phyloP scores from a whole-genome alignment of 1,284 basidiomycete genomes.

The Fistulina hepatica region DNA sequence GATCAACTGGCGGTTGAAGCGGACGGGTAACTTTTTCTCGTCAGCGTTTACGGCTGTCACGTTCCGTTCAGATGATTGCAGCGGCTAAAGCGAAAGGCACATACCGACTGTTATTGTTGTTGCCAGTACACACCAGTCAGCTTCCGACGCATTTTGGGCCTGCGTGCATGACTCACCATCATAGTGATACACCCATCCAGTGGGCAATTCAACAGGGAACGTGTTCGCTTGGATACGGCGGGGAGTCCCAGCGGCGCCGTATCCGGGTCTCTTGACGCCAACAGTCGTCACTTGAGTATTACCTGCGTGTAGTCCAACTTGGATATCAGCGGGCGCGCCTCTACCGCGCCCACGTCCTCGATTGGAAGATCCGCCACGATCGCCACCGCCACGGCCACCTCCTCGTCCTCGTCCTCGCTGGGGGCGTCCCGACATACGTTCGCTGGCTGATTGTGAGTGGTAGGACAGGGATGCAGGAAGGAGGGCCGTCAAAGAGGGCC shows the following conservation, averaged over 20 bases:
- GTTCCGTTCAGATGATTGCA: conserved; percentile 1
- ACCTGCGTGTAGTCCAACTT: too few relatives aligned
- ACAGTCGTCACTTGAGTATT: conserved; percentile 27
- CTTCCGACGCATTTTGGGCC: not conserved
- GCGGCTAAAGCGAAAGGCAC: conserved; percentile 1
- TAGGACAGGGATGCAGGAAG: too few relatives aligned
- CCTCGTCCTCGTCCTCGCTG: too few relatives aligned
- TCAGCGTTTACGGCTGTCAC: conserved; percentile 23
- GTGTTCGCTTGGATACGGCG: conserved; percentile 30
- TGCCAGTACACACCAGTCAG: not conserved
- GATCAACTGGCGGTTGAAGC: conserved; percentile 34
- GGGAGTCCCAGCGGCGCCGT: conserved; percentile 21
- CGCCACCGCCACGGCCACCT: too few relatives aligned
- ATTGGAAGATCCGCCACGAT: too few relatives aligned
- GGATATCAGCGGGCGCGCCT: too few relatives aligned
- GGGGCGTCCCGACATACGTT: too few relatives aligned
- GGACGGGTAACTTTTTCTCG: conserved; percentile 29
- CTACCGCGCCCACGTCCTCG: too few relatives aligned
- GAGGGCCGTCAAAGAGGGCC: too few relatives aligned
- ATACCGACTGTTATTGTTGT: conserved; percentile 5
- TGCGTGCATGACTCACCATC: conserved; percentile 28
- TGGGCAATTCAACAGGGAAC: conserved; percentile 20
- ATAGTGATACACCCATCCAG: conserved; percentile 34
- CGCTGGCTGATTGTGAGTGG: too few relatives aligned
- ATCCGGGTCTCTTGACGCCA: conserved; percentile 30